A percentile compares a stretch with the other conserved stretches of the same genome.
phyloP scores from a whole-genome alignment of 1,139 yeast species.

The Geotrichum phurueaensis region DNA sequence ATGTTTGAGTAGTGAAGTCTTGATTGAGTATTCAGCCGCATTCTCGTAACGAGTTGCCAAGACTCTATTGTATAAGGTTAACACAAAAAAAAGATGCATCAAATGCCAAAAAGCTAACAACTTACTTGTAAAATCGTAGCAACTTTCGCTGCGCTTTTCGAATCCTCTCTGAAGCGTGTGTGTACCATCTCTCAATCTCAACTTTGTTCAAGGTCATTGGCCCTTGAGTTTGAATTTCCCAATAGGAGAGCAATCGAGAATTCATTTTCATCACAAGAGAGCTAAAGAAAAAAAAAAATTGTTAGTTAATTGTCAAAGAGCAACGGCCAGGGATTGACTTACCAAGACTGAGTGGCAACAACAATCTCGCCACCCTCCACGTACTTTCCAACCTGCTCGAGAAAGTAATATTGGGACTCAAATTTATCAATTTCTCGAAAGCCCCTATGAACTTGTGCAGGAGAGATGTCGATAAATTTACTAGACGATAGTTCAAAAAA shows the following conservation, averaged over 20 bases:
- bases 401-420: slow-evolving; percentile 64
- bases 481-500: slow-evolving; percentile 66
- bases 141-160: slow-evolving; percentile 82
- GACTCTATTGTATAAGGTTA: slow-evolving; percentile 31
- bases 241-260: slow-evolving; percentile 62
- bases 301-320: slow-evolving; percentile 13
- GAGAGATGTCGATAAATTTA: slow-evolving; percentile 73
- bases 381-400: slow-evolving; percentile 64
- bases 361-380: slow-evolving; percentile 83
- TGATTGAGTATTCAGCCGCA: slow-evolving; percentile 61
- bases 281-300: slow-evolving; percentile 32
- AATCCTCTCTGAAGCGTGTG: slow-evolving; percentile 75
- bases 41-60: slow-evolving; percentile 71
- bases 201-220: slow-evolving; percentile 51
- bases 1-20: slow-evolving; percentile 43
- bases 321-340: slow-evolving; percentile 26
- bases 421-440: slow-evolving; percentile 90
- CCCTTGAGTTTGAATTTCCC: slow-evolving; percentile 63
- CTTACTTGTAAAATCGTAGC: slow-evolving; percentile 59
- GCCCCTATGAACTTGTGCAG: slow-evolving; percentile 59
- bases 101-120: neutral
- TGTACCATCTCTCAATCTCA: slow-evolving; percentile 73
- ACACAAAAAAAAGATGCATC: neutral
- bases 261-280: slow-evolving; percentile 60
- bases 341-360: slow-evolving; percentile 57